Conservation (phyloP, 1,139 yeast genomes). For the Citeromyces siamensis region DNA sequence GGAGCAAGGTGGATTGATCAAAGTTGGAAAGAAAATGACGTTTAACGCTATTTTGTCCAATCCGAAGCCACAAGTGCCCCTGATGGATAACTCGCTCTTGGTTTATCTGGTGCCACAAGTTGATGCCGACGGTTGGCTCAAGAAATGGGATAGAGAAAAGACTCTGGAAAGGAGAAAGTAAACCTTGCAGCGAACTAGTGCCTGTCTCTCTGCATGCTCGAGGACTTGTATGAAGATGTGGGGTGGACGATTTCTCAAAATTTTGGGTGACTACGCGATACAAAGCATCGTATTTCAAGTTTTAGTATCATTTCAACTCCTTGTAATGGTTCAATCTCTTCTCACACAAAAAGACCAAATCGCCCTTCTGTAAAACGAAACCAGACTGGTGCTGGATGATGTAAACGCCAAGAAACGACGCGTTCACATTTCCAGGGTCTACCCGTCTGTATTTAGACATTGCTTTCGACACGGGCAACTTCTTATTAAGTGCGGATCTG, state of each 20-base stretch:
- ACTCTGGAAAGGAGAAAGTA: constrained; percentile 38
- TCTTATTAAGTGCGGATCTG: constrained; percentile 8
- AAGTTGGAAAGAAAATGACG: constrained; percentile 69
- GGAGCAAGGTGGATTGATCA: constrained; percentile 69
- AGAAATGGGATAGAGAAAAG: constrained; percentile 52
- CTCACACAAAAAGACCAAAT: constrained; percentile 9
- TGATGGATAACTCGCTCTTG: constrained; percentile 65
- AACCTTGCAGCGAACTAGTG: constrained; percentile 1
- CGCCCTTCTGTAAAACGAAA: constrained; percentile 10
- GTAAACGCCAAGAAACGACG: constrained; percentile 11
- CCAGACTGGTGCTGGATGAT: constrained; percentile 10
- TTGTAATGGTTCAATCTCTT: constrained; percentile 11
- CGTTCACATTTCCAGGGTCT: constrained; percentile 10
- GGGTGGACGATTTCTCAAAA: too few relatives aligned
- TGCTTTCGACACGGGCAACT: constrained; percentile 7
- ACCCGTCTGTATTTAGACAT: constrained; percentile 12
- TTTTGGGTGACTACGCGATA: too few relatives aligned
- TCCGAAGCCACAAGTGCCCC: constrained; percentile 55
- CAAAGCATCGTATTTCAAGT: too few relatives aligned
- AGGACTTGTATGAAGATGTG: too few relatives aligned
- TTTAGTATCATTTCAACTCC: constrained; percentile 2
- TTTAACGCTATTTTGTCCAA: constrained; percentile 53
- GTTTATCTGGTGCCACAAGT: constrained; percentile 72
- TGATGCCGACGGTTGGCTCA: constrained; percentile 53
- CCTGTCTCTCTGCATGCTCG: constrained; percentile 1